Conservation (phyloP, 495 filamentous ascomycete species). For the Talaromyces nanjingensis region DNA sequence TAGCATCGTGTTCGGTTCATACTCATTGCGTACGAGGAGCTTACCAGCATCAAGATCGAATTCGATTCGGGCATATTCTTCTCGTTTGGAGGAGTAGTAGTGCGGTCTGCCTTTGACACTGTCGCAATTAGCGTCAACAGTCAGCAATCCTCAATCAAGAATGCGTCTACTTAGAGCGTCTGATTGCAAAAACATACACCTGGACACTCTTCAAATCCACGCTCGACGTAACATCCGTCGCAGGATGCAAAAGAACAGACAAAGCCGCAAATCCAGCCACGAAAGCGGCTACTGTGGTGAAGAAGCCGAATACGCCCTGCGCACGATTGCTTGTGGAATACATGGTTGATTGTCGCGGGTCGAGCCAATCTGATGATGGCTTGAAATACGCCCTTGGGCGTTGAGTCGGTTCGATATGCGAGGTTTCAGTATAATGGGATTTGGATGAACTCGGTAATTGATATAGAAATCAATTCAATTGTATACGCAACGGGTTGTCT, state of each 20-base stretch:
- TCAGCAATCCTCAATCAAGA: background rate
- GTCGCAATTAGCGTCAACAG: slow-evolving; percentile 6
- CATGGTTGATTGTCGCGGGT: slow-evolving; percentile 45
- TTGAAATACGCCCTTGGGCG: background rate
- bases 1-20: background rate
- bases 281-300: slow-evolving; percentile 85
- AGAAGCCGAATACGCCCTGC: slow-evolving; percentile 96
- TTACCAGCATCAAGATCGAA: slow-evolving; percentile 79
- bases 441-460: background rate
- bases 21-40: background rate
- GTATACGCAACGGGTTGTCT: background rate
- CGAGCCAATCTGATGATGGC: background rate
- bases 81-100: slow-evolving; percentile 85
- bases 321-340: slow-evolving; percentile 75
- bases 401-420: background rate
- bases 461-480: background rate
- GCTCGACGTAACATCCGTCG: slow-evolving; percentile 54
- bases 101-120: slow-evolving; percentile 84
- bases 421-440: background rate
- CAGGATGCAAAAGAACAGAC: slow-evolving; percentile 64
- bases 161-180: background rate
- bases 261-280: slow-evolving; percentile 72
- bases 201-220: slow-evolving; percentile 73
- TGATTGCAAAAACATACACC: slow-evolving; percentile 53
- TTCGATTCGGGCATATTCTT: slow-evolving; percentile 89